Base-by-base conservation (phyloP, 2,329 filamentous ascomycete species). In the Colletotrichum australisinense region DNA sequence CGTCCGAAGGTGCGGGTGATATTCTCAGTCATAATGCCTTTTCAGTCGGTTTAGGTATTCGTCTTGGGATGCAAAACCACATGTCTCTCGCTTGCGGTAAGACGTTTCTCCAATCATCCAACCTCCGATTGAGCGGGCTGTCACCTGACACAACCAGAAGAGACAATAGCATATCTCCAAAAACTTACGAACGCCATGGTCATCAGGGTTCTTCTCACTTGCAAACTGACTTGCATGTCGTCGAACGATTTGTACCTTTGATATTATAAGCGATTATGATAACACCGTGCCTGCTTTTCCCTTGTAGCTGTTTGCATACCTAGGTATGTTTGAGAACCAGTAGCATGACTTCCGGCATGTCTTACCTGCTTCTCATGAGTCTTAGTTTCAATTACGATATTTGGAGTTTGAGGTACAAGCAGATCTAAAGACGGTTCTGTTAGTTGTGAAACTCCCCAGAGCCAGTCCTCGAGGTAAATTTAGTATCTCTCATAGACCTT, bases 1-100 rank as follows among this genome's bases (percentile, higher is more conserved):
- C 55, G 49, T 76, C 79, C 72, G 83, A 72, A 73, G 83, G 78
- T 71, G 84, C 82, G 67, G 19, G 8, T 5, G 60, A 19, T 80
- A 83, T 75, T 83, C 78, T 46, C 75, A 67, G 74, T 9, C 38
- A 57, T 42, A 35, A 62, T 11, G 42, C 60, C 22, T 63, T 52
- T 53, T 63, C 28, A 26, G 8, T 22, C 19, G 26, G 32, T 22
- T 30, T 26, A 26, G 24, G 24, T 26, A 35, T 53, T 42, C 30
- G 22, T 22, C 11, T 12, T 30, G 22, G 4, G 19, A 49, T 22
- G 24, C 11, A 52, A 26, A 35, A 28, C 35, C 5, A 46, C 9
- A 14, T 30, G n/a, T 32, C 57, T 24, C 26, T 63, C 59, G 14
- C 19, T 52, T 22, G 16, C 7, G 42, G 26, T 16, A 12, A 22